Evolutionary conservation across 2,329 filamentous ascomycete genomes (phyloP), one percentile per base, ranked within the genome.

Genomic region (Blastomyces emzantsi): DNA sequence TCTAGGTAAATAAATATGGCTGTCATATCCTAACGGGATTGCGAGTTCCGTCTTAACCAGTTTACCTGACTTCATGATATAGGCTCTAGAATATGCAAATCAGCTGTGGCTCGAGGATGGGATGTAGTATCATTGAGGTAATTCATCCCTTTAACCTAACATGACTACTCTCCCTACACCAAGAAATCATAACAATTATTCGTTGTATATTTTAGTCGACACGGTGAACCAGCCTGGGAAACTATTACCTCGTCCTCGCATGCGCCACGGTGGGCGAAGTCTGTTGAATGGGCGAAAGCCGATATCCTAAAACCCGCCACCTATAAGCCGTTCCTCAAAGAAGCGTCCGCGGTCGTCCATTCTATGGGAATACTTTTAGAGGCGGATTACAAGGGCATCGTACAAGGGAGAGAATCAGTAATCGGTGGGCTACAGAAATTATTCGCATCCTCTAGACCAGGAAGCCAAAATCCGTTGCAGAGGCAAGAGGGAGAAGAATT

Each of bases 311-410:
- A 88, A 65, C 93, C 94, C 0, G 80, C 84, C 0, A 89, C 89
- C 22, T 99, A 97, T 78, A 85, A 84, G 9, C 80, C 87, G 0
- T 84, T 93, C 58, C 85, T 99, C 66, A 83, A 85, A 68, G 85
- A 84, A 63, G 90, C 92, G 66, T 86, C 91, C 74, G 92, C 87
- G 63, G 92, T 97, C 33, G 88, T 99, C 57, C 94, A 99, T 81
- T 91, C 84, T 72, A 92, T 97, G 88, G 94, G 94, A 11, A 97
- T 99, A 70, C 83, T 99, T 22, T 85, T 99, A 11, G 94, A 99
- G 80, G 92, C 92, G 60, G 94, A 99, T 80, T 99, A 99, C 85
- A 99, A 99, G 78, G 90, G 89, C 69, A 88, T 96, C 19, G 74
- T 99, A 33, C 88, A 86, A 25, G 94, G 94, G 60, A 86, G 85